A percentile compares a stretch with the other conserved stretches of the same genome.
These are phyloP conservation scores for Aspergillus sp. DNA, from an alignment of 2,329 filamentous ascomycete genomes.

Conservation along the genomic window DNA sequence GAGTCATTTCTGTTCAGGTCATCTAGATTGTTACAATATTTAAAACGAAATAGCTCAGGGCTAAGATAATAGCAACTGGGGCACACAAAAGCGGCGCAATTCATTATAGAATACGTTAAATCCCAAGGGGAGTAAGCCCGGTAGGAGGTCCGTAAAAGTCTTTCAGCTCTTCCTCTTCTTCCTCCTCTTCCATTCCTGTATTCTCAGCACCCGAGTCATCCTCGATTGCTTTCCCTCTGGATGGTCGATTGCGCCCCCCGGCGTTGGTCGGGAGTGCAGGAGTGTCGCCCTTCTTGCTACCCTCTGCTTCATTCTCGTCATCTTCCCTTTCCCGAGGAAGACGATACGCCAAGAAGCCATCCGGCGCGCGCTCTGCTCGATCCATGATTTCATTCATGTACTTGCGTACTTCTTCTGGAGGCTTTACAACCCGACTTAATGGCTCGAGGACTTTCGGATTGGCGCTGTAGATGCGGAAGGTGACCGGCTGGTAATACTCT, in stretches of 20 bases:
- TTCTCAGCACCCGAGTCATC: conserved; percentile 6
- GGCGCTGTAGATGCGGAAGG: conserved; percentile 52
- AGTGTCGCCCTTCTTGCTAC: conserved; percentile 14
- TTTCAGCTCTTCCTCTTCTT: conserved; percentile 31
- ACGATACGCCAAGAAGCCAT: conserved; percentile 52
- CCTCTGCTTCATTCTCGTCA: conserved; percentile 24
- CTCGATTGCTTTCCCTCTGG: conserved; percentile 11
- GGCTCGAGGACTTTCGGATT: conserved; percentile 51
- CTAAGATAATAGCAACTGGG: too few relatives aligned
- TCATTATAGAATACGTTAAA: too few relatives aligned
- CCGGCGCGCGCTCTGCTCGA: conserved; percentile 50
- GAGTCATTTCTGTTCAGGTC: too few relatives aligned
- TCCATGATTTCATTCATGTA: conserved; percentile 57
- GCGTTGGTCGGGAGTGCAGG: conserved; percentile 11
- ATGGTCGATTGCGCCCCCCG: conserved; percentile 18
- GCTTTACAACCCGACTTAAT: conserved; percentile 52
- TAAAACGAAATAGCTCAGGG: too few relatives aligned
- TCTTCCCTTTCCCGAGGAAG: conserved; percentile 42
- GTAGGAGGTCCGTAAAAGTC: conserved; percentile 38
- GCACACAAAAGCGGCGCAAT: too few relatives aligned
- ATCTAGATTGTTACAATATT: too few relatives aligned
- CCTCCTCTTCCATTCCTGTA: conserved; percentile 21
- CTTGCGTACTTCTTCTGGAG: conserved; percentile 47
- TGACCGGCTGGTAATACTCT: conserved; percentile 50
- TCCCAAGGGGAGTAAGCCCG: conserved; percentile 14